A percentile compares a stretch with the other conserved stretches of the same genome.
phyloP scores from a whole-genome alignment of 2,329 filamentous ascomycete genomes.

The Xylariaceae sp. region DNA sequence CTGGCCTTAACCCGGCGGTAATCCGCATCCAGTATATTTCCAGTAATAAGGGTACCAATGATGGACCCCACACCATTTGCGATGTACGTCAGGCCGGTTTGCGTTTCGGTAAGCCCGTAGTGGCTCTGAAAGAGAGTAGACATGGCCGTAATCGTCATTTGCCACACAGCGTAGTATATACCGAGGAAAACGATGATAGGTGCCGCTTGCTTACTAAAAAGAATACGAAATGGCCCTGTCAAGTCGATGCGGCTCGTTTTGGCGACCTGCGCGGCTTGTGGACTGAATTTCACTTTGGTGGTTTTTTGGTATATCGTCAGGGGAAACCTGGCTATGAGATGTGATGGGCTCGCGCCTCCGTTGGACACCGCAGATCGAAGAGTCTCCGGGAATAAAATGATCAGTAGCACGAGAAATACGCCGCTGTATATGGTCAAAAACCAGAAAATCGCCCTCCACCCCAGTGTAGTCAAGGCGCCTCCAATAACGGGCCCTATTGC shows the following conservation, averaged over 20 bases:
- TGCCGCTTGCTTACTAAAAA: conserved; percentile 51
- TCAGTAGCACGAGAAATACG: conserved; percentile 48
- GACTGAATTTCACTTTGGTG: conserved; percentile 36
- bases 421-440: conserved; percentile 54
- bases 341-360: conserved; percentile 40
- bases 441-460: conserved; percentile 63
- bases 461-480: conserved; percentile 56
- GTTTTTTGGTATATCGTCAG: conserved; percentile 43
- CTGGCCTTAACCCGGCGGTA: conserved; percentile 52
- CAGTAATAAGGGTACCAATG: conserved; percentile 57
- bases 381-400: conserved; percentile 55
- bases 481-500: conserved; percentile 58
- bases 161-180: conserved; percentile 60
- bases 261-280: conserved; percentile 21
- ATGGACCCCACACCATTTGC: conserved; percentile 63
- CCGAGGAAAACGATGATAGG: conserved; percentile 56
- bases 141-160: conserved; percentile 62
- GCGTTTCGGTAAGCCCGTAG: conserved; percentile 52
- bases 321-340: conserved; percentile 38
- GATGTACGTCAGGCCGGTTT: conserved; percentile 59
- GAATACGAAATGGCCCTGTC: conserved; percentile 53
- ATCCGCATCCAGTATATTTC: conserved; percentile 59
- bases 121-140: conserved; percentile 53
- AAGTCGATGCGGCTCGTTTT: conserved; percentile 51
- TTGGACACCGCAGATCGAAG: conserved; percentile 52